Base-by-base conservation (phyloP, 495 filamentous ascomycete species). In the Neurospora hispaniola region DNA sequence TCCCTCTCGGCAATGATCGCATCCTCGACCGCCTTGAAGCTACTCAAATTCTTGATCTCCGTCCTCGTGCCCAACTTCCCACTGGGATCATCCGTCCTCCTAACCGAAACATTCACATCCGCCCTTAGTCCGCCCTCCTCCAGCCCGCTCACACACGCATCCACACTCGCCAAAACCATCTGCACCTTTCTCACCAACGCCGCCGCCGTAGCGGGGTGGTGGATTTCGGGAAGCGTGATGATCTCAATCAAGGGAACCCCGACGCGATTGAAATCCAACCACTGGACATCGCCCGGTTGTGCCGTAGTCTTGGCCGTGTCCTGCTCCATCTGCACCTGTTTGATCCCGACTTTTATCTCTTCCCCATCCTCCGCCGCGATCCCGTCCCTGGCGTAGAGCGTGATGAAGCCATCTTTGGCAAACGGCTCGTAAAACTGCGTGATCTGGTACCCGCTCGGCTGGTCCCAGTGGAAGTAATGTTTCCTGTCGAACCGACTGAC, bases 381-480 rank as follows among this genome's bases (percentile, higher is more conserved):
- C 3, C 93, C 94, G 78, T 98, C 96, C 77, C 93, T 85, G 20
- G 88, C 81, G 73, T 86, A 89, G 1, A 99, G 85, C 7, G 85
- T 85, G 18, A 99, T 84, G 73, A 81, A 82, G 35, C 96, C 96
- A 76, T 94, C 84, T 71, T 85, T 84, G 0, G 96, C 96, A 79
- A 98, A 94, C 0, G 96, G 94, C 75, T 93, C 87, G 76, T 89
- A 97, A 82, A 94, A 98, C 78, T 99, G 96, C 8, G 96, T 99
- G 72, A 99, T 96, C 80, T 99, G 96, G 81, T 98, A 99, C 0
- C 96, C 96, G 0, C 91, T 85, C 8, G 96, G 96, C 79, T 99
- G 96, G 81, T 99, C 96, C 87, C 94, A 95, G 82, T 98, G 96
- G 82, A 98, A 98, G 80, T 99, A 99, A 78, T 99, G 96, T 80